Evolutionary conservation across 768 basidiomycete species (phyloP).

Genomic region (Termitomyces sp.): DNA sequence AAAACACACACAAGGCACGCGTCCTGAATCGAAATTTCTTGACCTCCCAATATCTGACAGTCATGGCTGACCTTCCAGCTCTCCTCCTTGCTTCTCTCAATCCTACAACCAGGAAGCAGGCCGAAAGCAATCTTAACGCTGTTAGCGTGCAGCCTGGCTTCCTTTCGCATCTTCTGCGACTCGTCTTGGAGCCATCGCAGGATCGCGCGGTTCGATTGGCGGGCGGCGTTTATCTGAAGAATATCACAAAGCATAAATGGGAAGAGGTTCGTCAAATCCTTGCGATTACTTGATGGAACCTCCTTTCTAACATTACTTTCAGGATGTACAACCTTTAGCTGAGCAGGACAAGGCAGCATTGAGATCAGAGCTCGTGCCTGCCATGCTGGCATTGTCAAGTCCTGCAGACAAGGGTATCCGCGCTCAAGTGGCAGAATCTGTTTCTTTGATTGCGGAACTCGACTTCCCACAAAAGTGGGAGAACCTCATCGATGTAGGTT

Average conservation of each 20-base stretch:
- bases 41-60: background rate
- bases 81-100: slow-evolving; percentile 70
- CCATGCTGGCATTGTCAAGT: slow-evolving; percentile 83
- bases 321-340: slow-evolving; percentile 71
- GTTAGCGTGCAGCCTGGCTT: slow-evolving; percentile 75
- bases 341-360: slow-evolving; percentile 69
- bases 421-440: slow-evolving; percentile 88
- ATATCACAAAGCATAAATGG: slow-evolving; percentile 84
- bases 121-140: slow-evolving; percentile 69
- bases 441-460: slow-evolving; percentile 83
- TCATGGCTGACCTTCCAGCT: slow-evolving; percentile 63
- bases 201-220: slow-evolving; percentile 74
- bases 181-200: slow-evolving; percentile 66
- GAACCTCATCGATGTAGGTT: slow-evolving; percentile 80
- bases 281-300: background rate
- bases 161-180: slow-evolving; percentile 66
- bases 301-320: slow-evolving; percentile 3
- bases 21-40: slow-evolving; percentile 8
- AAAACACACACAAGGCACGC: slow-evolving; percentile 13
- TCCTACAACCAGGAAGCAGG: slow-evolving; percentile 66
- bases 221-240: slow-evolving; percentile 90
- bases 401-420: slow-evolving; percentile 68
- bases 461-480: slow-evolving; percentile 92
- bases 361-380: slow-evolving; percentile 75
- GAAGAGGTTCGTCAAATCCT: slow-evolving; percentile 55